Evolutionary conservation across 768 basidiomycete genomes (phyloP).

Genomic region (Boletus sensibilis): DNA sequence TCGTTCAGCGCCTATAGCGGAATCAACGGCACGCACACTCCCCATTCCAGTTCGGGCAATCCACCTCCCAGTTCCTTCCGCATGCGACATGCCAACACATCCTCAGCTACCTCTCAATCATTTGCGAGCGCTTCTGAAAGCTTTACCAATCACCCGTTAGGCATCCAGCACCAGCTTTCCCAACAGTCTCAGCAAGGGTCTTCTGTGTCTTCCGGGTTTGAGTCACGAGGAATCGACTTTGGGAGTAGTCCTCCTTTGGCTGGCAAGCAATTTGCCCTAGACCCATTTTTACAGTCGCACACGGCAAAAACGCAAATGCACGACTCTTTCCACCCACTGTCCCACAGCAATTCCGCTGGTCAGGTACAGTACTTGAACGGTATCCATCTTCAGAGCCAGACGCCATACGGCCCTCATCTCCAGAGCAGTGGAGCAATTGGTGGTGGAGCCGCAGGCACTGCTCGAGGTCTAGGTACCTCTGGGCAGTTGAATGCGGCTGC

Average conservation of each 20-base stretch:
- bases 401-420: constrained; percentile 72
- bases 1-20: constrained; percentile 36
- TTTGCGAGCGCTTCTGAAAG: constrained; percentile 26
- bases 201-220: constrained; percentile 23
- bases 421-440: constrained; percentile 40
- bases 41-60: constrained; percentile 28
- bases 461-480: constrained; percentile 30
- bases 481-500: constrained; percentile 27
- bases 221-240: constrained; percentile 36
- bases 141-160: constrained; percentile 27
- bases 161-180: constrained; percentile 35
- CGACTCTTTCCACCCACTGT: constrained; percentile 33
- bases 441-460: constrained; percentile 14
- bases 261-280: constrained; percentile 32
- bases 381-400: constrained; percentile 64
- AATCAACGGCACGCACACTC: constrained; percentile 23
- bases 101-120: constrained; percentile 29
- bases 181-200: constrained; percentile 36
- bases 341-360: constrained; percentile 31
- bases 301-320: constrained; percentile 32
- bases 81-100: constrained; percentile 34
- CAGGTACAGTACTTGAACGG: constrained; percentile 40
- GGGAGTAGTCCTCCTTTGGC: constrained; percentile 26
- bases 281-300: constrained; percentile 36
- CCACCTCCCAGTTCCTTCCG: constrained; percentile 36